Conservation (phyloP, 345 rosid species). For the Iberis pinnata region DNA sequence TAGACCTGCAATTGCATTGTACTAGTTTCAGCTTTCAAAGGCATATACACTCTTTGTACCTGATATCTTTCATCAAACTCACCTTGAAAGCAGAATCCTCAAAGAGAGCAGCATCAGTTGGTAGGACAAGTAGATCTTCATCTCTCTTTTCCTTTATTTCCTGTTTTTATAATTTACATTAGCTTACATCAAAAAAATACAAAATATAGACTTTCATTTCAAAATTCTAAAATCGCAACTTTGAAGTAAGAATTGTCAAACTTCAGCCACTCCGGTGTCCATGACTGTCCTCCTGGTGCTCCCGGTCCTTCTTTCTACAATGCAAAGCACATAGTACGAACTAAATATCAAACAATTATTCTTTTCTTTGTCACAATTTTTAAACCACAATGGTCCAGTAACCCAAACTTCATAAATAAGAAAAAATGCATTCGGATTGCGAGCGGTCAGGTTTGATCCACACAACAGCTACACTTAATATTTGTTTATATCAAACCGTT, state of each 20-base stretch:
- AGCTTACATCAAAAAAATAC: too few relatives aligned
- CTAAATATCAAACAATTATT: background rate
- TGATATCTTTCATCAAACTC: slow-evolving; percentile 5
- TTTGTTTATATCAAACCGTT: too few relatives aligned
- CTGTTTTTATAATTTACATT: slow-evolving; percentile 38
- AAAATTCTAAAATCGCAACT: slow-evolving; percentile 38
- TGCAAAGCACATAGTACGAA: slow-evolving; percentile 4
- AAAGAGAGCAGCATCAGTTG: slow-evolving; percentile 86
- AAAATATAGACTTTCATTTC: background rate
- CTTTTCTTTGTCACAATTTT: too few relatives aligned
- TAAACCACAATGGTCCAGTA: too few relatives aligned
- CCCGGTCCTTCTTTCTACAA: slow-evolving; percentile 91
- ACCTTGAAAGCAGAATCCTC: slow-evolving; percentile 89
- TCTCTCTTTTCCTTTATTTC: slow-evolving; percentile 75
- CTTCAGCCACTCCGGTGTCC: slow-evolving; percentile 93
- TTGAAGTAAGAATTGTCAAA: slow-evolving; percentile 95
- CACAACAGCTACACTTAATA: too few relatives aligned
- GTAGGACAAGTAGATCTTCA: slow-evolving; percentile 79
- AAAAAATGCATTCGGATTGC: too few relatives aligned
- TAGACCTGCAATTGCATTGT: slow-evolving; percentile 46
- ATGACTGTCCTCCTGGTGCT: slow-evolving; percentile 94
- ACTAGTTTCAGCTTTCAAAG: slow-evolving; percentile 19
- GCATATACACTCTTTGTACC: slow-evolving; percentile 8
- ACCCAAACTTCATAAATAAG: too few relatives aligned
- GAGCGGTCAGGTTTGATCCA: too few relatives aligned